Percentiles rank a stretch among this genome's conserved stretches.
Evolutionary conservation across 306 rosid species (phyloP).

Genomic region (Prunus mira): DNA sequence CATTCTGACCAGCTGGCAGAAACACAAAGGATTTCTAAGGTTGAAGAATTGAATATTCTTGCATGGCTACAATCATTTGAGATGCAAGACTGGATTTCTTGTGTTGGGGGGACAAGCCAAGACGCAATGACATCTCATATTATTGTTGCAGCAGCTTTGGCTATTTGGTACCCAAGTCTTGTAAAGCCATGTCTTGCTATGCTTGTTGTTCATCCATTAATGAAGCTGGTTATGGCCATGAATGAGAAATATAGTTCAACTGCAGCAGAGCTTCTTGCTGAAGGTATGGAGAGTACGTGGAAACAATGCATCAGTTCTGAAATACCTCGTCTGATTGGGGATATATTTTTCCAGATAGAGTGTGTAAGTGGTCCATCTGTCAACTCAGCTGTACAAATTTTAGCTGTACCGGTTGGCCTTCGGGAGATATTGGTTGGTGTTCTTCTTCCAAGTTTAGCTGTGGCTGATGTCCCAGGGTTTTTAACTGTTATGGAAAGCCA

Average conservation of each 20-base stretch:
- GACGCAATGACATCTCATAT: slow-evolving; percentile 95
- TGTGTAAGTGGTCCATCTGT: slow-evolving; percentile 68
- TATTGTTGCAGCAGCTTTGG: slow-evolving; percentile 92
- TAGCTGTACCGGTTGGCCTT: slow-evolving; percentile 57
- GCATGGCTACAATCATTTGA: slow-evolving; percentile 92
- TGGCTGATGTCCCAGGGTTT: slow-evolving; percentile 80
- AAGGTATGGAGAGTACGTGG: slow-evolving; percentile 97
- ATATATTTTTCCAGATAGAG: slow-evolving; percentile 90
- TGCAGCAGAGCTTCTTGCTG: slow-evolving; percentile 98
- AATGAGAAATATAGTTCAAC: slow-evolving; percentile 91
- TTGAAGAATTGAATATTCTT: slow-evolving; percentile 57
- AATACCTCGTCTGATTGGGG: slow-evolving; percentile 77
- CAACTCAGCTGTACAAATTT: slow-evolving; percentile 39
- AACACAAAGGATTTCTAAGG: slow-evolving; percentile 34
- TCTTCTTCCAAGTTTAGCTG: slow-evolving; percentile 97
- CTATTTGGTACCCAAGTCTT: slow-evolving; percentile 96
- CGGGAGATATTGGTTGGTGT: slow-evolving; percentile 67
- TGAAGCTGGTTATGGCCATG: slow-evolving; percentile 90
- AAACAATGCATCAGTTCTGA: slow-evolving; percentile 66
- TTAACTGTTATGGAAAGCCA: slow-evolving; percentile 78
- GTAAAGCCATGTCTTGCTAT: slow-evolving; percentile 68
- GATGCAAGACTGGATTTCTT: slow-evolving; percentile 98
- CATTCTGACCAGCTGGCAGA: slow-evolving; percentile 17
- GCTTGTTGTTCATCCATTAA: slow-evolving; percentile 77
- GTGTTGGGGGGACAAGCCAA: slow-evolving; percentile 97